Conservation (phyloP, 108 stramenopile species). For the Conticribra guillardii region DNA sequence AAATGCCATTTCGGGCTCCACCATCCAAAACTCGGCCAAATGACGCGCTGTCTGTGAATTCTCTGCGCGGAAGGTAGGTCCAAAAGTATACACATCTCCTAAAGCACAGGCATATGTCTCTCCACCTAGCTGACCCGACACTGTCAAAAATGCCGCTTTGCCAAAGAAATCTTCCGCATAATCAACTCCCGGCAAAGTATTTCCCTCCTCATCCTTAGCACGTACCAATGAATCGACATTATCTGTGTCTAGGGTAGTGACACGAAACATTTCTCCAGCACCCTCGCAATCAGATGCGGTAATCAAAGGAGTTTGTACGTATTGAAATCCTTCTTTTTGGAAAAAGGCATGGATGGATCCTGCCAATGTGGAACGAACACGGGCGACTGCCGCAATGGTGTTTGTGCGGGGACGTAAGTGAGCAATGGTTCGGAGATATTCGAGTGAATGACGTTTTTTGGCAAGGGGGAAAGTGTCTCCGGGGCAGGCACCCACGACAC, state of each 20-base stretch:
- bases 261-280: slow-evolving; percentile 99
- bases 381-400: slow-evolving; percentile 94
- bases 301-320: slow-evolving; percentile 97
- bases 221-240: slow-evolving; percentile 66
- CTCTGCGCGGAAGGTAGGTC: slow-evolving; percentile 99
- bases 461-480: slow-evolving; percentile 96
- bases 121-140: slow-evolving; percentile 95
- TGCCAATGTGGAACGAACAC: slow-evolving; percentile 91
- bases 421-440: slow-evolving; percentile 96
- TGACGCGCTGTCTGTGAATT: slow-evolving; percentile 98
- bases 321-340: slow-evolving; percentile 89
- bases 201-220: slow-evolving; percentile 58
- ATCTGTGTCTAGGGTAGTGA: slow-evolving; percentile 89
- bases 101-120: slow-evolving; percentile 97
- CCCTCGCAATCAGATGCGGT: slow-evolving; percentile 99
- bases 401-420: slow-evolving; percentile 98
- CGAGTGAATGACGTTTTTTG: slow-evolving; percentile 97
- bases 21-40: slow-evolving; percentile 97
- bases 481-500: slow-evolving; percentile 91
- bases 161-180: slow-evolving; percentile 95
- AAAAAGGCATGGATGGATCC: slow-evolving; percentile 92
- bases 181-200: slow-evolving; percentile 58
- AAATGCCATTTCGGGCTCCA: slow-evolving; percentile 99
- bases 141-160: slow-evolving; percentile 94
- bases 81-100: slow-evolving; percentile 99